phyloP scores from a whole-genome alignment of 2,329 filamentous ascomycete species.

The Apiospora sp. region DNA sequence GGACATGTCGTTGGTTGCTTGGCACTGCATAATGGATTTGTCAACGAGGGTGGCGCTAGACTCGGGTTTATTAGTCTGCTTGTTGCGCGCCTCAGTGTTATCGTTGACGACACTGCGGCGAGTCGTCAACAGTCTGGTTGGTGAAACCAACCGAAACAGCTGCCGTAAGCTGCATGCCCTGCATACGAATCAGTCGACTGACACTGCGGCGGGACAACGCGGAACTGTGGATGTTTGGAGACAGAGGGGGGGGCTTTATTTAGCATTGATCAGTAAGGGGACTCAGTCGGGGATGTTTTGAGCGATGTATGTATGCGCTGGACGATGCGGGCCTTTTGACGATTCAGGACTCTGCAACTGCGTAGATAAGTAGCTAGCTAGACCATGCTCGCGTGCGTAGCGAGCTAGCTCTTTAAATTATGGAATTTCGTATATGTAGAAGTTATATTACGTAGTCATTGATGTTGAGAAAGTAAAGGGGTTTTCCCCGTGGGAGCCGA shows the following conservation, averaged over 20 bases:
- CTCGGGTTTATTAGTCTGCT: background rate
- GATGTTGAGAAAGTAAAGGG: background rate
- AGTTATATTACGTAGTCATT: background rate
- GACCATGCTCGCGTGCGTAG: no score
- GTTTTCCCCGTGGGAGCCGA: background rate
- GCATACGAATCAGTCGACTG: background rate
- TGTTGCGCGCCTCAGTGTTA: background rate
- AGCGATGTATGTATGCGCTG: no score
- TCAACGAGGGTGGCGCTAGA: conserved; percentile 3
- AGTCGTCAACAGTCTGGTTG: background rate
- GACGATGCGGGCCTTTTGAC: background rate
- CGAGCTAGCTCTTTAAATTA: background rate
- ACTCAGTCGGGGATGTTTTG: no score
- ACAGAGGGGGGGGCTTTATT: no score
- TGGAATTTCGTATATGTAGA: background rate
- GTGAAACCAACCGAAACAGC: conserved; percentile 13
- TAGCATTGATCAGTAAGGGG: no score
- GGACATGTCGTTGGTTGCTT: background rate
- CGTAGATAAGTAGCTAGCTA: no score
- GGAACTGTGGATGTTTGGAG: background rate
- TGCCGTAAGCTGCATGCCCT: conserved; percentile 3
- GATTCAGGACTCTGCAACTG: background rate
- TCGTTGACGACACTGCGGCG: conserved; percentile 6
- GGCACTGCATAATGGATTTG: background rate
- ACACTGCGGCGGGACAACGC: background rate